phyloP scores from a whole-genome alignment of 1,139 yeast species.

The Kazachstania sp. region DNA sequence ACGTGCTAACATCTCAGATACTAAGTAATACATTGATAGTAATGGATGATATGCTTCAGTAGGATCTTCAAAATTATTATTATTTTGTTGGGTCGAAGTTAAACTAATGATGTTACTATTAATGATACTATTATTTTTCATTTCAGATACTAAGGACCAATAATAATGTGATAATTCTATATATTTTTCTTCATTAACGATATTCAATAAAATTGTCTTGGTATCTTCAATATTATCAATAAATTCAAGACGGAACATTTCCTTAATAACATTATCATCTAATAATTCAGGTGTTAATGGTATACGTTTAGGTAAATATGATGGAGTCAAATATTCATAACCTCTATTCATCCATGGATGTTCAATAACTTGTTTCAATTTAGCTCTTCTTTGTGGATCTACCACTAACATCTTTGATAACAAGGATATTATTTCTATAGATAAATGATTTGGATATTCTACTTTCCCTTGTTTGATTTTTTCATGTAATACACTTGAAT shows the following conservation, averaged over 20 bases:
- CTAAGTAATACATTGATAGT: conserved; percentile 76
- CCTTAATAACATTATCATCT: conserved; percentile 58
- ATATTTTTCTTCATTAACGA: conserved; percentile 63
- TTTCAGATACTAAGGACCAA: conserved; percentile 17
- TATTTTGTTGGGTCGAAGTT: neutral
- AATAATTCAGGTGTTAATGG: conserved; percentile 63
- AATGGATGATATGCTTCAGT: conserved; percentile 85
- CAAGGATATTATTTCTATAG: conserved; percentile 75
- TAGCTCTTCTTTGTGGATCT: conserved; percentile 73
- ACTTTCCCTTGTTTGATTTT: conserved; percentile 89
- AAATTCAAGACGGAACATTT: conserved; percentile 73
- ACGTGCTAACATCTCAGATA: conserved; percentile 71
- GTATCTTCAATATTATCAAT: conserved; percentile 58
- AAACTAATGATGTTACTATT: neutral
- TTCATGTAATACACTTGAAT: conserved; percentile 86
- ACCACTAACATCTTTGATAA: conserved; percentile 87
- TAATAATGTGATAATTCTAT: conserved; percentile 33
- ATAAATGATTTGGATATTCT: conserved; percentile 78
- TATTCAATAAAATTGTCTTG: conserved; percentile 44
- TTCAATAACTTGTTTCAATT: conserved; percentile 64
- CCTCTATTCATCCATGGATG: conserved; percentile 97
- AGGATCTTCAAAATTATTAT: conserved; percentile 53
- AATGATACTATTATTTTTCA: conserved; percentile 8
- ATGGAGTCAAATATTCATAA: conserved; percentile 63
- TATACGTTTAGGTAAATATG: conserved; percentile 63